Evolutionary conservation across 2,329 filamentous ascomycete genomes (phyloP), one percentile per base, ranked within the genome.

Genomic region (Torrubiellomyces zombiae): DNA sequence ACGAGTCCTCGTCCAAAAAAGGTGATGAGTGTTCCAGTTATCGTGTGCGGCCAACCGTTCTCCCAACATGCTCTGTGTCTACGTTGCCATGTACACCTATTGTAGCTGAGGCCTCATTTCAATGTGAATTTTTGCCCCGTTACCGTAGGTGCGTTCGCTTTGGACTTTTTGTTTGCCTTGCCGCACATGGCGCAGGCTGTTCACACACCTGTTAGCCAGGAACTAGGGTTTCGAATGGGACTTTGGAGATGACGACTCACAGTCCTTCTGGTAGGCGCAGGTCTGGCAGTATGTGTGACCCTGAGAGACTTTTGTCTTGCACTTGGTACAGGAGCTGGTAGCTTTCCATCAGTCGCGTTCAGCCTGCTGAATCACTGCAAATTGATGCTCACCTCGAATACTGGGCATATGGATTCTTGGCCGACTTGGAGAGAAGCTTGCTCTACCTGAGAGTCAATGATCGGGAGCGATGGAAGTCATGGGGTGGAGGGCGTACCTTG

Each of bases 181-280:
- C 70, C 70, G 38, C 70, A 75, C 50, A 73, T 68, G 11, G 67
- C 56, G 40, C 70, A 75, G 3, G 60, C 69, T 73, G 27, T n/a
- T n/a, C n/a, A n/a, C n/a, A n/a, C n/a, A n/a, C n/a, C n/a, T n/a
- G n/a, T n/a, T n/a, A n/a, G n/a, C n/a, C n/a, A n/a, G n/a, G n/a
- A n/a, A n/a, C n/a, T n/a, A n/a, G n/a, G n/a, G n/a, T n/a, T n/a
- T n/a, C n/a, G n/a, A n/a, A n/a, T n/a, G n/a, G n/a, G n/a, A n/a
- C n/a, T n/a, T n/a, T n/a, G n/a, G n/a, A n/a, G n/a, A n/a, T n/a
- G n/a, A n/a, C n/a, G 4, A 46, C 59, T 33, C 45, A 71, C 68
- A 53, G 40, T 75, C 65, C 31, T 59, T 56, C 38, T 65, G 60
- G 45, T 73, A 75, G 9, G 70, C 67, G 42, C 70, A 75, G 21